phyloP scores from a whole-genome alignment of 495 filamentous ascomycete genomes.

The Penicillium diatomitis region DNA sequence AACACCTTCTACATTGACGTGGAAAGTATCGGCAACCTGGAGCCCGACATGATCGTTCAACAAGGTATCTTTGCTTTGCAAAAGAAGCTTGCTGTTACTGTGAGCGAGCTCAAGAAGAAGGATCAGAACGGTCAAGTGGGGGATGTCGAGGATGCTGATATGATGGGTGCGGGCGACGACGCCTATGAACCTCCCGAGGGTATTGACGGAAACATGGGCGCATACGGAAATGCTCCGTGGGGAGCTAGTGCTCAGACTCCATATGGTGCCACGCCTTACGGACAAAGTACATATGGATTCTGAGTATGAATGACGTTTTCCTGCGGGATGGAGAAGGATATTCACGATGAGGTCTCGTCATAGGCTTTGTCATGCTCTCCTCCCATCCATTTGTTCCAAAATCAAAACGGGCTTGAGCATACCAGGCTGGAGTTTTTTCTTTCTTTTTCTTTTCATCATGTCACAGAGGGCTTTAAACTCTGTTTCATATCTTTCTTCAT shows the following conservation, averaged over 20 bases:
- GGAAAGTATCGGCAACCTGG: slow-evolving; percentile 77
- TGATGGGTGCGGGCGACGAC: slow-evolving; percentile 54
- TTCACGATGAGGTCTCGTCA: no score
- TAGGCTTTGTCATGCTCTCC: no score
- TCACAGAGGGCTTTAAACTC: slow-evolving; percentile 8
- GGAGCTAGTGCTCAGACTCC: slow-evolving; percentile 50
- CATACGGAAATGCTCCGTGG: slow-evolving; percentile 61
- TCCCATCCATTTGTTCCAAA: not conserved
- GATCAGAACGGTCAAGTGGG: slow-evolving; percentile 36
- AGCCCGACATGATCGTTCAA: slow-evolving; percentile 77
- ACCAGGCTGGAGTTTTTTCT: slow-evolving; percentile 13
- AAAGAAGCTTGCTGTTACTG: slow-evolving; percentile 77
- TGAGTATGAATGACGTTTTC: slow-evolving; percentile 1
- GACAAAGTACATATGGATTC: slow-evolving; percentile 48
- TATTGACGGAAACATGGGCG: slow-evolving; percentile 66
- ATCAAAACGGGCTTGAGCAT: slow-evolving; percentile 14
- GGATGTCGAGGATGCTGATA: slow-evolving; percentile 40
- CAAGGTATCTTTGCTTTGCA: slow-evolving; percentile 86
- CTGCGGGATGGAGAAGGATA: no score
- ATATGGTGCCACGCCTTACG: slow-evolving; percentile 65
- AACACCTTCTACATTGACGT: slow-evolving; percentile 85
- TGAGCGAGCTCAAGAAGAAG: slow-evolving; percentile 56
- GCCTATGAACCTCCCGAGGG: slow-evolving; percentile 48
- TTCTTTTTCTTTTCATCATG: slow-evolving; percentile 3
- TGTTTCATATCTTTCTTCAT: no score